Conservation (phyloP, 75 land plant species). For the Pinus albicaulis region DNA sequence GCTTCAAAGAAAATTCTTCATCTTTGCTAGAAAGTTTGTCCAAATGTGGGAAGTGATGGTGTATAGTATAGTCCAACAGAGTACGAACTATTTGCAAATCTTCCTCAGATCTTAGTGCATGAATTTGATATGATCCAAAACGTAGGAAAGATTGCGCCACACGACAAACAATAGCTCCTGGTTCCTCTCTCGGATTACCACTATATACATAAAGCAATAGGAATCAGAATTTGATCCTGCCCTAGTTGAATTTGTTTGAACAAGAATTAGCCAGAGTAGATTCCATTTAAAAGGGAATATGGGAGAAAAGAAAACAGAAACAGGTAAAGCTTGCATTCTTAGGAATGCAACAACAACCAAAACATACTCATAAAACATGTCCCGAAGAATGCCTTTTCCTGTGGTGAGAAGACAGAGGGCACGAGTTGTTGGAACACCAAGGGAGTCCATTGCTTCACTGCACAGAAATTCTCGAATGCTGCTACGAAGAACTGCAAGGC, state of each 20-base stretch:
- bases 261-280: not conserved
- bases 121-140: conserved; percentile 96
- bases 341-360: not conserved
- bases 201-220: conserved; percentile 36
- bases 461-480: conserved; percentile 97
- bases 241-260: not conserved
- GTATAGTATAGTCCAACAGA: conserved; percentile 82
- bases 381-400: conserved; percentile 85
- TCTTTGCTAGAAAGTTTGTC: conserved; percentile 50
- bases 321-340: not conserved
- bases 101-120: conserved; percentile 83
- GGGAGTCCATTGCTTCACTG: conserved; percentile 94
- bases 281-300: not conserved
- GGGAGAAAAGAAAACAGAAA: not conserved
- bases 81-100: conserved; percentile 71
- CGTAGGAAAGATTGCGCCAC: conserved; percentile 95
- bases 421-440: conserved; percentile 96
- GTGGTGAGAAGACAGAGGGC: conserved; percentile 96
- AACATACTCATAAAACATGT: conserved; percentile 99
- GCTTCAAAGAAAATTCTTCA: conserved; percentile 56
- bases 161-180: conserved; percentile 98
- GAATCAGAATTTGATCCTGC: not conserved
- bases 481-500: conserved; percentile 96
- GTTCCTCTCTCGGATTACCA: conserved; percentile 98
- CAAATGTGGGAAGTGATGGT: conserved; percentile 85